Base-by-base conservation (phyloP, 345 rosid species). In the Salix koriyanagi region DNA sequence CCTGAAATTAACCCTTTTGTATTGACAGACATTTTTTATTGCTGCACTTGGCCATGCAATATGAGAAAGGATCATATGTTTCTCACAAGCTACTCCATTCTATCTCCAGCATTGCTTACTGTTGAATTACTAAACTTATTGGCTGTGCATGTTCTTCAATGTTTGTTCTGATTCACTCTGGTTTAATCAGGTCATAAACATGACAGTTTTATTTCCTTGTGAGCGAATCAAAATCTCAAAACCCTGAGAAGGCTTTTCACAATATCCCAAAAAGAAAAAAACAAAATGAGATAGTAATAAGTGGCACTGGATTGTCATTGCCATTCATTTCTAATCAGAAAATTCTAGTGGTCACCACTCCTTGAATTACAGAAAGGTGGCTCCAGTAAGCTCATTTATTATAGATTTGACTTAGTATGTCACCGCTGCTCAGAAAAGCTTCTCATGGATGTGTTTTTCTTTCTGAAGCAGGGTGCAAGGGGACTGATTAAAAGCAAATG, bases 31-130 rank as follows among this genome's bases (percentile, higher is more conserved):
- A 66, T 96, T 96, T 87, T 96, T 96, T 80, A 93, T 93, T 76
- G 99, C 98, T 79, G 99, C 94, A 42, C 93, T 93, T 96, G 90
- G 98, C 99, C 74, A 96, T 96, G 99, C 99, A 96, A 84, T 96
- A 96, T 62, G 85, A 89, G 85, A 96, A 91, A 85, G 92, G 95
- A 70, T 96, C 97, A 98, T 96, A 96, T 66, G 84, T 70, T 77
- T 78, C 74, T 25, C 75, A 67, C 77, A 37, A 12, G 25, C 13
- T 77, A 72, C 39, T 52, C 70, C 78, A 77, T 71, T 21, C 7
- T 36, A 44, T 58, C 3, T 42, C 11, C 34, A 42, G 26, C 15
- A 58, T 56, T 72, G 37, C 48, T n/a, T 15, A 42, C 14, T 42
- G 14, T 42, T 42, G 46, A 42, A 3, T 42, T 42, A 42, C 2